phyloP scores from a whole-genome alignment of 208 protist genomes.

The Leishmania arabica region DNA sequence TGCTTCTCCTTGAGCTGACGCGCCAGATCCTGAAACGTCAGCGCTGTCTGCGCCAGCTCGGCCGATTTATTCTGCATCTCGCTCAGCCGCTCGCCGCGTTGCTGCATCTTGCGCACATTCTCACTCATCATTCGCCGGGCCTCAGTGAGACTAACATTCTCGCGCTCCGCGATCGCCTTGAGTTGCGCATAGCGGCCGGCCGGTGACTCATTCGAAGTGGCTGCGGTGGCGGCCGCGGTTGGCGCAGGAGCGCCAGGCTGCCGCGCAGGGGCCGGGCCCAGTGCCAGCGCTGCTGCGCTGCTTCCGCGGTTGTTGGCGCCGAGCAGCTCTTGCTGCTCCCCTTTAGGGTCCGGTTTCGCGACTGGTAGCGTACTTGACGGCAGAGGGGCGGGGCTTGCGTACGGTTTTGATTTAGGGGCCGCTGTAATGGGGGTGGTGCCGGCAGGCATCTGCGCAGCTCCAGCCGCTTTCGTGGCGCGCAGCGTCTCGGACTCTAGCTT shows the following conservation, averaged over 20 bases:
- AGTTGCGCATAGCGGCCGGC: slow-evolving; percentile 73
- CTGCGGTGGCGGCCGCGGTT: neutral
- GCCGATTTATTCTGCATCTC: slow-evolving; percentile 65
- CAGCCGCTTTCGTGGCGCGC: slow-evolving; percentile 26
- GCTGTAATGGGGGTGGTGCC: neutral
- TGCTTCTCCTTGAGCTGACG: slow-evolving; percentile 80
- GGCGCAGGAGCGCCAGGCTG: slow-evolving; percentile 1
- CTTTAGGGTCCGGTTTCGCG: slow-evolving; percentile 21
- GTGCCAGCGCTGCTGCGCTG: neutral
- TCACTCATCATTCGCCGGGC: slow-evolving; percentile 86
- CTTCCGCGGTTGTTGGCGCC: slow-evolving; percentile 7
- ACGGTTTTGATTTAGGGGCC: neutral
- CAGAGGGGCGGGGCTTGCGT: neutral
- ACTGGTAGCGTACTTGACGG: neutral
- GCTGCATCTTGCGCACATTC: slow-evolving; percentile 66
- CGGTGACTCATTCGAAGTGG: slow-evolving; percentile 12
- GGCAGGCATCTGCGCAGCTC: neutral
- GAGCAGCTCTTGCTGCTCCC: slow-evolving; percentile 39
- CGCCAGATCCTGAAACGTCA: slow-evolving; percentile 74
- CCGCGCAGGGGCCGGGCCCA: neutral
- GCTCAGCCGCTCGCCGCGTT: slow-evolving; percentile 67
- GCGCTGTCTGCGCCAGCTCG: slow-evolving; percentile 66
- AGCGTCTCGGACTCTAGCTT: slow-evolving; percentile 77
- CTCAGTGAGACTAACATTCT: slow-evolving; percentile 82
- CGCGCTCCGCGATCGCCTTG: slow-evolving; percentile 73